These are phyloP conservation scores for Boletus bicolor DNA, from an alignment of 768 basidiomycete genomes.

Conservation along the genomic window DNA sequence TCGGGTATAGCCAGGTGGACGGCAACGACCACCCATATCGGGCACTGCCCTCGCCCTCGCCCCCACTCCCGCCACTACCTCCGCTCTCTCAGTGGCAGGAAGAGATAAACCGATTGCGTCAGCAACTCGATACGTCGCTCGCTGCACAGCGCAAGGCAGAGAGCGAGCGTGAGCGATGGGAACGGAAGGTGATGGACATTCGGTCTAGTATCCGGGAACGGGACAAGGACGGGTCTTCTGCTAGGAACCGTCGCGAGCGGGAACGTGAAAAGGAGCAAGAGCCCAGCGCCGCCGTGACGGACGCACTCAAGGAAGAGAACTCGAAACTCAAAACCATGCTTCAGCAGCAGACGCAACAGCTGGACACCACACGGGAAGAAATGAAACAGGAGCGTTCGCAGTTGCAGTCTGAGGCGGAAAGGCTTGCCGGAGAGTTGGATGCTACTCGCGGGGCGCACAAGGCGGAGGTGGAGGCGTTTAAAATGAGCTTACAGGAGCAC, in stretches of 20 bases:
- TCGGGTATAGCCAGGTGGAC: constrained; percentile 24
- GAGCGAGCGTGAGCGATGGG: constrained; percentile 20
- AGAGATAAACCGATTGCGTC: constrained; percentile 8
- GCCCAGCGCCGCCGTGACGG: background rate
- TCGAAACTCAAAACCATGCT: constrained; percentile 21
- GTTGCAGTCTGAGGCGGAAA: constrained; percentile 10
- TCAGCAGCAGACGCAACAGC: constrained; percentile 19
- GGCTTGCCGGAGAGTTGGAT: constrained; percentile 13
- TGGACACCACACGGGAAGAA: constrained; percentile 9
- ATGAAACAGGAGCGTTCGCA: constrained; percentile 9
- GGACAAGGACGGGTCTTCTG: constrained; percentile 13
- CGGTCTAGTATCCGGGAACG: constrained; percentile 11
- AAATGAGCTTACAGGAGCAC: constrained; percentile 19
- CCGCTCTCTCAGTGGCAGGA: constrained; percentile 1
- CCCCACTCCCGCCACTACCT: too few species aligned
- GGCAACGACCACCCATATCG: background rate
- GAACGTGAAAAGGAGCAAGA: constrained; percentile 19
- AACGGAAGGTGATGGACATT: constrained; percentile 19
- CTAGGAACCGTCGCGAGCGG: constrained; percentile 16
- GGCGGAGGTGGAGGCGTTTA: constrained; percentile 18
- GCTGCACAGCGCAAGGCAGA: constrained; percentile 16
- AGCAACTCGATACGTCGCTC: constrained; percentile 14
- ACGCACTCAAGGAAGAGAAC: constrained; percentile 23
- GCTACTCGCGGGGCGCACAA: constrained; percentile 1
- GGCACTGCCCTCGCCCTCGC: background rate